Base-by-base conservation (phyloP, 768 basidiomycete genomes). In the Chalciporus piperatus region DNA sequence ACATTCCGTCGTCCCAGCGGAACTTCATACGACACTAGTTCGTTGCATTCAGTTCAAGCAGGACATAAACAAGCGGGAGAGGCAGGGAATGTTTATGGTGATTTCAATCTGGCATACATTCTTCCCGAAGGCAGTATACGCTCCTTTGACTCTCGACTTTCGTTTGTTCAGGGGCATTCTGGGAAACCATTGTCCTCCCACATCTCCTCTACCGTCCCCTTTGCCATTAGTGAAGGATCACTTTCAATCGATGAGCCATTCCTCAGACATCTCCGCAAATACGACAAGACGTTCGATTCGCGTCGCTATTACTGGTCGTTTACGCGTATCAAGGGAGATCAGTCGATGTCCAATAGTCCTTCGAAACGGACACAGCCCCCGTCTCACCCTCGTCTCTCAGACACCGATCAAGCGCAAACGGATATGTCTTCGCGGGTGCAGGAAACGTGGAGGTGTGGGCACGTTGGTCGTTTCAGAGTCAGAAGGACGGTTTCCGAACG, bases 401-500 rank as follows among this genome's bases (percentile, higher is more conserved):
- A 62, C 59, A 28, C 30, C 37, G 17, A 53, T 25, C 11, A 61
- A 58, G 22, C 13, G 13, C 27, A 27, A 27, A 7, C 27, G 27
- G 63, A 63, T 20, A 50, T 57, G 22, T 30, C 58, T 30, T 57
- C 67, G 3, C 58, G 63, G 22, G 45, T 61, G 23, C 79, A 82
- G 50, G 88, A 90, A 57, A 70, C 81, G 51, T 91, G 88, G 89
- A 70, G 73, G 44, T 86, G 83, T 59, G 76, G 76, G 11, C 70
- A 79, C 30, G 76, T 83, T 35, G 88, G 88, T 10, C 71, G 76
- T 48, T 88, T 83, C 67, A 84, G 74, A 64, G 83, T 89, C 8
- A 76, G 78, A 35, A 74, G 63, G 70, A 70, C 63, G 57, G 62
- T 59, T 27, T 60, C 73, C 42, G 69, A 65, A 48, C 60, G 60